Conservation (phyloP, 371 early-diverging fungal species). For the Saksenaea oblongispora region DNA sequence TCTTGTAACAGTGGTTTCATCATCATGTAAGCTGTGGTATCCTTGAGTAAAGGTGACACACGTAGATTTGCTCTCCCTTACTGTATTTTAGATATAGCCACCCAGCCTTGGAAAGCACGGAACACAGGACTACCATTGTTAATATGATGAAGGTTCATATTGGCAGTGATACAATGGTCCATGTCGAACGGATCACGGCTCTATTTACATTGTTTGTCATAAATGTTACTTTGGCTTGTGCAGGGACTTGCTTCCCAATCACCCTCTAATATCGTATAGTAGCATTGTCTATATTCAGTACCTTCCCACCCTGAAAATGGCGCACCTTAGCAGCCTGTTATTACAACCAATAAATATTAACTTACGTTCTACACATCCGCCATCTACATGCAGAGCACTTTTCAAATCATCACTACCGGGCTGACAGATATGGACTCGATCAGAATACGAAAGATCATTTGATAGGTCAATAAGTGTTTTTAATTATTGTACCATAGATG, state of each 20-base stretch:
- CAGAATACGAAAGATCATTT: slow-evolving; percentile 38
- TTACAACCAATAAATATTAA: neutral
- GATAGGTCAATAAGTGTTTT: slow-evolving; percentile 29
- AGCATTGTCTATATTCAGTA: slow-evolving; percentile 28
- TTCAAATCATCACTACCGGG: slow-evolving; percentile 31
- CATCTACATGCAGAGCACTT: slow-evolving; percentile 39
- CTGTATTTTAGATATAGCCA: slow-evolving; percentile 35
- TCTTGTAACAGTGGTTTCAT: slow-evolving; percentile 44
- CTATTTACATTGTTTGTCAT: neutral
- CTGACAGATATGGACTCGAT: slow-evolving; percentile 38
- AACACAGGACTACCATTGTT: slow-evolving; percentile 43
- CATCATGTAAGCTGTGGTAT: slow-evolving; percentile 39
- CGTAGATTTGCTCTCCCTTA: slow-evolving; percentile 35
- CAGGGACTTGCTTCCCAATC: slow-evolving; percentile 19
- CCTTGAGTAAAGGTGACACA: slow-evolving; percentile 40
- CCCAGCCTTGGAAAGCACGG: slow-evolving; percentile 48
- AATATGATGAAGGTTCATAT: slow-evolving; percentile 37
- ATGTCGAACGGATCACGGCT: slow-evolving; percentile 41
- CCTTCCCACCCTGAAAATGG: slow-evolving; percentile 26
- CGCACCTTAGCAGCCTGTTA: neutral
- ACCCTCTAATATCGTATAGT: slow-evolving; percentile 24
- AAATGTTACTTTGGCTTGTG: no score
- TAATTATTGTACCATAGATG: slow-evolving; percentile 31
- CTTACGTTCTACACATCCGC: slow-evolving; percentile 39
- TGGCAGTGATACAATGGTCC: slow-evolving; percentile 39